Percentiles rank a stretch among this genome's conserved stretches.
Conservation (phyloP, 305 asterid genomes). For the Plantago rigida region DNA sequence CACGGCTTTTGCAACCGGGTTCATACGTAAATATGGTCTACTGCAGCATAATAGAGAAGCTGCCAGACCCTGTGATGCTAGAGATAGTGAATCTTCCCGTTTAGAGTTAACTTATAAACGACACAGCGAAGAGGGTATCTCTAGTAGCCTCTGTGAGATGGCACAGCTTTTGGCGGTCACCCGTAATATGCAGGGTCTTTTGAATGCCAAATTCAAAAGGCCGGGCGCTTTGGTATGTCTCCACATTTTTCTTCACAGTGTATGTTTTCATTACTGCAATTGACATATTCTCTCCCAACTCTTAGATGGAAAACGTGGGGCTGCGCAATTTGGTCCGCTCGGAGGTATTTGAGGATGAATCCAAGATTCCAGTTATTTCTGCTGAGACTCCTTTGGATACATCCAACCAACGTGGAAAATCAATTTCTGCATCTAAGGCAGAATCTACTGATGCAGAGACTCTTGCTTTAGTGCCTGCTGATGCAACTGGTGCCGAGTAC, state of each 20-base stretch:
- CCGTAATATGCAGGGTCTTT: slow-evolving; percentile 66
- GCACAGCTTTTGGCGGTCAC: slow-evolving; percentile 66
- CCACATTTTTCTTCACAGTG: slow-evolving; percentile 14
- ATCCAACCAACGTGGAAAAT: slow-evolving; percentile 35
- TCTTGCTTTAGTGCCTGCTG: slow-evolving; percentile 60
- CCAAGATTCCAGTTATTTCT: slow-evolving; percentile 39
- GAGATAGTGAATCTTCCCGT: slow-evolving; percentile 30
- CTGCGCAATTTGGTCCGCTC: slow-evolving; percentile 29
- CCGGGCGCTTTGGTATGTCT: slow-evolving; percentile 58
- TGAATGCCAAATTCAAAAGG: slow-evolving; percentile 54
- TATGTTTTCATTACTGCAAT: slow-evolving; percentile 2
- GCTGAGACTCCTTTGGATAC: slow-evolving; percentile 38
- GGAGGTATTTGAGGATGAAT: slow-evolving; percentile 48
- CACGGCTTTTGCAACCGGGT: slow-evolving; percentile 64
- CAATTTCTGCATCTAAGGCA: slow-evolving; percentile 39
- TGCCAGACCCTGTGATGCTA: slow-evolving; percentile 36
- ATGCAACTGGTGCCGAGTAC: slow-evolving; percentile 31
- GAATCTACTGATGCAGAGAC: slow-evolving; percentile 37
- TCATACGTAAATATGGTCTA: slow-evolving; percentile 62
- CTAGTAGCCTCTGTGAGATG: slow-evolving; percentile 57
- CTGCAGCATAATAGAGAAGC: slow-evolving; percentile 52
- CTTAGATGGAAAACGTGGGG: slow-evolving; percentile 50
- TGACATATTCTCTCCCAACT: slow-evolving; percentile 19
- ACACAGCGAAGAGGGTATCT: slow-evolving; percentile 35
- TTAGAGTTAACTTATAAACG: slow-evolving; percentile 37